Conservation (phyloP, 2,329 filamentous ascomycete genomes). For the Fusarium tuaranense region DNA sequence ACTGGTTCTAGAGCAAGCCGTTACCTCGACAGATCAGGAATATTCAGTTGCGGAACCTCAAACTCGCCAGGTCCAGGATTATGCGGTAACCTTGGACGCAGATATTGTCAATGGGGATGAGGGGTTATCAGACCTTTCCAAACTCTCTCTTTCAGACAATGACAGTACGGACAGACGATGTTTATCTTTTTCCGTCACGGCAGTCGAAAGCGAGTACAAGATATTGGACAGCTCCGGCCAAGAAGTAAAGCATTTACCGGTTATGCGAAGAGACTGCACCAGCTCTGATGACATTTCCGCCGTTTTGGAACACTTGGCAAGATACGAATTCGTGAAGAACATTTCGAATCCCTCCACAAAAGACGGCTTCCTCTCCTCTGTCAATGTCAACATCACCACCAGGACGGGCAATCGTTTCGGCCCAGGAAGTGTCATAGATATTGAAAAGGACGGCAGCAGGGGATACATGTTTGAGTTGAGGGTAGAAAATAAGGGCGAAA, state of each 20-base stretch:
- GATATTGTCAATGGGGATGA: background rate
- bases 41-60: constrained; percentile 7
- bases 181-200: background rate
- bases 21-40: background rate
- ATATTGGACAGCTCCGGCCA: background rate
- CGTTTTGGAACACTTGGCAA: constrained; percentile 1
- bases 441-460: background rate
- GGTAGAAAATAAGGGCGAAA: background rate
- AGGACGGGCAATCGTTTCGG: background rate
- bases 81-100: background rate
- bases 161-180: accelerated
- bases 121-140: background rate
- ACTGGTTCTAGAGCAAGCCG: background rate
- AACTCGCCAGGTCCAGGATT: background rate
- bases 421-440: background rate
- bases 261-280: background rate
- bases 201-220: background rate
- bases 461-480: background rate
- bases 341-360: background rate
- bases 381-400: background rate
- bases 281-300: background rate
- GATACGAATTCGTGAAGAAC: constrained; percentile 5
- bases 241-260: background rate
- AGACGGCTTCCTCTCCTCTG: background rate
- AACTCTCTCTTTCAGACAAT: background rate